phyloP scores from a whole-genome alignment of 768 basidiomycete species.

The Lactifluus pinguis region DNA sequence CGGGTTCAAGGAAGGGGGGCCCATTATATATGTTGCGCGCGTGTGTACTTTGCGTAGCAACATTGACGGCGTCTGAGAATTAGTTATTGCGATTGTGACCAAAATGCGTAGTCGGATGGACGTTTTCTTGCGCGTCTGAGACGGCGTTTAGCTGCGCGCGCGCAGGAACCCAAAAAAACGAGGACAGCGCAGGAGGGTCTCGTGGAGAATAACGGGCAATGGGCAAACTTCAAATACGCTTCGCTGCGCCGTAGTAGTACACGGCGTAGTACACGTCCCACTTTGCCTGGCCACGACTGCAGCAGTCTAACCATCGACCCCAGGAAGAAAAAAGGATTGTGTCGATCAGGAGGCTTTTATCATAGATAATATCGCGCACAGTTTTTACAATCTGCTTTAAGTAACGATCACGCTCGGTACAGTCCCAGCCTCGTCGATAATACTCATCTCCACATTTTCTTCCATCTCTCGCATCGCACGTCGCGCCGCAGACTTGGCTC shows the following conservation, averaged over 20 bases:
- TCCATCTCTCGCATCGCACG: slow-evolving; percentile 8
- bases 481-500: slow-evolving; percentile 41
- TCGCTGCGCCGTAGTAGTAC: no score
- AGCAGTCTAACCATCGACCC: no score
- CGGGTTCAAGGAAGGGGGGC: no score
- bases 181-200: no score
- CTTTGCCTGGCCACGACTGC: no score
- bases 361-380: not conserved
- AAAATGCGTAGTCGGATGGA: no score
- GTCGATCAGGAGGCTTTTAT: not conserved
- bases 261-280: no score
- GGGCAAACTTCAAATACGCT: no score
- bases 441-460: slow-evolving; percentile 3
- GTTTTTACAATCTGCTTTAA: not conserved
- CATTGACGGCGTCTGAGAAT: not conserved
- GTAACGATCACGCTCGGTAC: not conserved
- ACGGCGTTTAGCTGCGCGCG: not conserved
- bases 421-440: not conserved
- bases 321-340: not conserved
- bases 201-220: no score
- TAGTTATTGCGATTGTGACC: no score
- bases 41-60: not conserved
- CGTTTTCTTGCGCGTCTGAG: no score
- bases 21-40: not conserved
- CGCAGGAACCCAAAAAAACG: not conserved